phyloP scores from a whole-genome alignment of 768 basidiomycete species.

The Lactarius trivialis region DNA sequence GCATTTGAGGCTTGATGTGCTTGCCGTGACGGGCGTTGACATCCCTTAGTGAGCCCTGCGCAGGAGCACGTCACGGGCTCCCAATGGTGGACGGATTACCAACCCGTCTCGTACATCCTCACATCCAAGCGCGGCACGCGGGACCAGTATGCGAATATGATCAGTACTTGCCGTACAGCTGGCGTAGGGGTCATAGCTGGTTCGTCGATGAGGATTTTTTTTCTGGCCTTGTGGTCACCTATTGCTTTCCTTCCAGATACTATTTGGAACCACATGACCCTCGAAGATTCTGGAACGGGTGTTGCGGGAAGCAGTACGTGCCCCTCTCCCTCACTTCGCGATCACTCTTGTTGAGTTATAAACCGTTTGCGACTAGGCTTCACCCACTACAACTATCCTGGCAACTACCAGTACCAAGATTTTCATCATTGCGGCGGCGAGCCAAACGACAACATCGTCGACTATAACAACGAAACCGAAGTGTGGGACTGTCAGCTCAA shows the following conservation, averaged over 20 bases:
- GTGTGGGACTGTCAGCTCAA: slow-evolving; percentile 40
- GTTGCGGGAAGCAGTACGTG: slow-evolving; percentile 16
- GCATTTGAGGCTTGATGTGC: background rate
- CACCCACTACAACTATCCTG: slow-evolving; percentile 42
- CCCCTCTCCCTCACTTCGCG: too few relatives aligned
- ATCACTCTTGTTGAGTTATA: background rate
- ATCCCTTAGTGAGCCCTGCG: slow-evolving; percentile 39
- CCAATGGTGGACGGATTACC: slow-evolving; percentile 76
- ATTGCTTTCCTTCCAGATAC: slow-evolving; percentile 34
- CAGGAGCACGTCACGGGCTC: slow-evolving; percentile 51
- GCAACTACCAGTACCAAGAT: slow-evolving; percentile 33
- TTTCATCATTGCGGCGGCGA: slow-evolving; percentile 62
- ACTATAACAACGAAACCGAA: slow-evolving; percentile 47
- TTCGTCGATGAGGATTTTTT: slow-evolving; percentile 10
- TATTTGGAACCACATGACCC: slow-evolving; percentile 64
- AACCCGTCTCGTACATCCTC: slow-evolving; percentile 57
- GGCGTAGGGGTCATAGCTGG: slow-evolving; percentile 38
- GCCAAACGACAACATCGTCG: slow-evolving; percentile 45
- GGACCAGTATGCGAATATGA: slow-evolving; percentile 40
- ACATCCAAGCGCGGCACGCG: slow-evolving; percentile 61
- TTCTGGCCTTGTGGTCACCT: slow-evolving; percentile 28
- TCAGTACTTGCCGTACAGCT: slow-evolving; percentile 33
- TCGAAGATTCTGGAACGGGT: slow-evolving; percentile 35
- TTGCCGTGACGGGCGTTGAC: background rate
- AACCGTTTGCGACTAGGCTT: slow-evolving; percentile 27